Conservation (phyloP, 2,329 filamentous ascomycete species). For the Fusarium sp. region DNA sequence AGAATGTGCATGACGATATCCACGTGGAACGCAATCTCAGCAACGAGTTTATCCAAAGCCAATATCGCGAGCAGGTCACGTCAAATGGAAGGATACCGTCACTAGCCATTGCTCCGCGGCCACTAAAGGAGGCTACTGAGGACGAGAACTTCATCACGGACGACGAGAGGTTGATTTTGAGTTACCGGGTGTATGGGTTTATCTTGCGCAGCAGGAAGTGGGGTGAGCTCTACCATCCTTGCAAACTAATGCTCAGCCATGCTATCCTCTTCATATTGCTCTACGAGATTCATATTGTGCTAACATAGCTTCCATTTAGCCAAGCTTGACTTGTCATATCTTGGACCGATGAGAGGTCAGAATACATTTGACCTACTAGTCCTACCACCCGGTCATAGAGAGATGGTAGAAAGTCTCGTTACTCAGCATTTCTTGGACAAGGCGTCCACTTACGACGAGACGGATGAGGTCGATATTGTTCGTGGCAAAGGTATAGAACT, state of each 20-base stretch:
- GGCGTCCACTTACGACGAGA: not conserved
- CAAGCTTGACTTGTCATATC: not conserved
- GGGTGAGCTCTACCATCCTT: not conserved
- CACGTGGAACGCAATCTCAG: not conserved
- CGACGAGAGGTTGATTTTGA: not conserved
- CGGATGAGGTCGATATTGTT: not conserved
- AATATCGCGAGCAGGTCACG: not conserved
- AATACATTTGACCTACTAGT: not conserved
- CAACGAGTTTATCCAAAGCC: not conserved
- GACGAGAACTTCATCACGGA: not conserved
- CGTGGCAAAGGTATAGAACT: not conserved
- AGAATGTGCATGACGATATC: not conserved
- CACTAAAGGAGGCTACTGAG: not conserved
- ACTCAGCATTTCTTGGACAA: not conserved
- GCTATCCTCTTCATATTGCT: too few species aligned
- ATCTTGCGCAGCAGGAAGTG: not conserved
- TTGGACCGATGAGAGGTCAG: not conserved
- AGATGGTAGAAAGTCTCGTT: not conserved
- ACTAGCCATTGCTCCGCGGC: not conserved
- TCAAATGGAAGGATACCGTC: not conserved
- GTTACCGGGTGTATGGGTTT: not conserved
- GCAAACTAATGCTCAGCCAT: too few species aligned
- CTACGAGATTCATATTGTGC: too few species aligned
- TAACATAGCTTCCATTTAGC: not conserved
- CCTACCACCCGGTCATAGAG: fast-evolving